Evolutionary conservation across 352 stramenopile species (phyloP).

Genomic region (Pythium plurisporium): DNA sequence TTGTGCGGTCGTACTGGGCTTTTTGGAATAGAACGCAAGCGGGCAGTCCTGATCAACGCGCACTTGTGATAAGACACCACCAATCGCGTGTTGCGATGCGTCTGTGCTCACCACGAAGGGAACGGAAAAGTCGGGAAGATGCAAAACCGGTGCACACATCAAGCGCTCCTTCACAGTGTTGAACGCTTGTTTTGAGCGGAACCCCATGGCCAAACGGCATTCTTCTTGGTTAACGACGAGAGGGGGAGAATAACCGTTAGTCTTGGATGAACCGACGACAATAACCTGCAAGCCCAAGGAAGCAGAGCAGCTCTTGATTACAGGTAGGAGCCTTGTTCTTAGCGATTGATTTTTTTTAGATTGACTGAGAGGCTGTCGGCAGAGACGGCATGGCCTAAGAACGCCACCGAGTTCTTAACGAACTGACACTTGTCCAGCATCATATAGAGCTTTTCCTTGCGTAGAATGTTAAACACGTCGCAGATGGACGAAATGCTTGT

Average conservation of each 20-base stretch:
- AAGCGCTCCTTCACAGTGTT: not conserved
- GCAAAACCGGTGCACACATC: slow-evolving; percentile 3
- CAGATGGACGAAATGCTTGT: not conserved
- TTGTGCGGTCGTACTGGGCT: not conserved
- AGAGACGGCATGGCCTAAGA: not conserved
- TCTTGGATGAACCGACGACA: not conserved
- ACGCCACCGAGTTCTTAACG: not conserved
- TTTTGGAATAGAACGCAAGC: slow-evolving; percentile 14
- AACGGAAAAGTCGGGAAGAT: not conserved
- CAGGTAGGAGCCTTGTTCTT: not conserved
- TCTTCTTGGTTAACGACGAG: not conserved
- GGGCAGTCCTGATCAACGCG: slow-evolving; percentile 4
- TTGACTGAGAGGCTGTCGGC: not conserved
- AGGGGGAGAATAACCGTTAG: not conserved
- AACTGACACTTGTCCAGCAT: not conserved
- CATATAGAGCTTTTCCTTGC: not conserved
- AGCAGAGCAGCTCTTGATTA: not conserved
- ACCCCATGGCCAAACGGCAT: not conserved
- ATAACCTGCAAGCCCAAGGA: not conserved
- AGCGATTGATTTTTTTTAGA: not conserved
- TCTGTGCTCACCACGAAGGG: slow-evolving; percentile 3
- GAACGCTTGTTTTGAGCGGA: slow-evolving; percentile 7
- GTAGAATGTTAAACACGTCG: not conserved
- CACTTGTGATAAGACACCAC: slow-evolving; percentile 5
- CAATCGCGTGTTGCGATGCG: not conserved